Evolutionary conservation across 2,329 filamentous ascomycete species (phyloP).

Genomic region (Ceratocystis harringtonii): DNA sequence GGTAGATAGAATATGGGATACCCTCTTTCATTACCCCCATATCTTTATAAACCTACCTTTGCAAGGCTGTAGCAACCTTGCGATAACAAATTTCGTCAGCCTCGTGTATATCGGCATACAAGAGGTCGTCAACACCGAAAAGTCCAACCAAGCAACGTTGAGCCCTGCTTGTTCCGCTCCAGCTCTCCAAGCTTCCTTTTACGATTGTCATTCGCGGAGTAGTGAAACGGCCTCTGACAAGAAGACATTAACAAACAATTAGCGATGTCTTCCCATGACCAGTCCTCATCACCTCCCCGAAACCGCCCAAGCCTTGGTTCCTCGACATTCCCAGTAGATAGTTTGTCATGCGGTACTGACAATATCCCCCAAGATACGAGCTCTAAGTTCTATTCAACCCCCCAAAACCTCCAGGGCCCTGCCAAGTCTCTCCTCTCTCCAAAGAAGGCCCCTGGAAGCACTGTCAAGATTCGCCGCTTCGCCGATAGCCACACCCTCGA

Average conservation of each 20-base stretch:
- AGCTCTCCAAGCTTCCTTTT: neutral
- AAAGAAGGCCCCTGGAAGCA: slow-evolving; percentile 21
- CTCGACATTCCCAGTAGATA: neutral
- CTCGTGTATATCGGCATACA: neutral
- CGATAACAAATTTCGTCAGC: neutral
- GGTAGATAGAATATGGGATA: neutral
- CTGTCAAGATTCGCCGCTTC: slow-evolving; percentile 14
- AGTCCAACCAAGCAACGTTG: too few relatives aligned
- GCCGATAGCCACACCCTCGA: slow-evolving; percentile 15
- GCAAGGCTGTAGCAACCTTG: neutral
- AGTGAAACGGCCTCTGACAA: neutral
- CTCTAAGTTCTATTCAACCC: slow-evolving; percentile 10
- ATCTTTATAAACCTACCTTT: neutral
- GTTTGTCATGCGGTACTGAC: neutral
- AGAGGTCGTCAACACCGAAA: too few relatives aligned
- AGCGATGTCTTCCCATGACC: neutral
- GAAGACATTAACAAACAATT: neutral
- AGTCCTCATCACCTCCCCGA: neutral
- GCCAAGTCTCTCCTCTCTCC: slow-evolving; percentile 22
- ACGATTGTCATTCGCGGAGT: neutral
- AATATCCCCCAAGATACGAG: slow-evolving; percentile 4
- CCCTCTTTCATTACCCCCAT: neutral
- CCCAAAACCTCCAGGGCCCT: slow-evolving; percentile 14
- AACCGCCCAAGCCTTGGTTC: neutral
- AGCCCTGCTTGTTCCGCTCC: too few relatives aligned